These are phyloP conservation scores for Solanum bulbocastanum DNA, from an alignment of 257 asterid genomes.

Conservation along the genomic window DNA sequence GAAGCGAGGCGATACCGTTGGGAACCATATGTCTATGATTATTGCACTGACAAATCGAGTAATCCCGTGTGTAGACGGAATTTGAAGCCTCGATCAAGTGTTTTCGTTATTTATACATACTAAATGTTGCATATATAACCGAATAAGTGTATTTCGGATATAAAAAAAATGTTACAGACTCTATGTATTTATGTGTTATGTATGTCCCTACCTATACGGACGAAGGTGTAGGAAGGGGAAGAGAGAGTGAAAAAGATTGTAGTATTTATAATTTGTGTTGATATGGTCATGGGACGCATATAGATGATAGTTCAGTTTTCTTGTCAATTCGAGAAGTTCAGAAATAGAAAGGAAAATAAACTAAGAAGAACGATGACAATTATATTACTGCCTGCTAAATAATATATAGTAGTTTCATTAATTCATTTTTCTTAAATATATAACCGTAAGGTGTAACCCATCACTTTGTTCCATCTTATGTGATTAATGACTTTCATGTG, in stretches of 20 bases:
- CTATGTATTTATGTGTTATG: neutral
- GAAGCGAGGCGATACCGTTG: slow-evolving; percentile 51
- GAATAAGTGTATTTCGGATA: neutral
- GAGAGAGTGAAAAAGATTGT: too few relatives aligned
- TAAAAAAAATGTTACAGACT: neutral
- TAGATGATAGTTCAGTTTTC: neutral
- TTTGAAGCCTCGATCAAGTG: slow-evolving; percentile 12
- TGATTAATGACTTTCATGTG: neutral
- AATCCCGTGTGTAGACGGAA: slow-evolving; percentile 6
- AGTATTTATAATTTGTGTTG: neutral
- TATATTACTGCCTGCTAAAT: neutral
- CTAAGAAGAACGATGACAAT: too few relatives aligned
- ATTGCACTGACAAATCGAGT: slow-evolving; percentile 69
- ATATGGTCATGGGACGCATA: neutral
- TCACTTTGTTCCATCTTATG: too few relatives aligned
- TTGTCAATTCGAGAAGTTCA: neutral
- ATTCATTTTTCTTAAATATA: too few relatives aligned
- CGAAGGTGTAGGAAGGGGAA: too few relatives aligned
- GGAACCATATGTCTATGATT: slow-evolving; percentile 81
- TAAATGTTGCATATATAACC: neutral
- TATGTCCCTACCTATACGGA: neutral
- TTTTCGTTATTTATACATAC: neutral
- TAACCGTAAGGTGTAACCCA: too few relatives aligned
- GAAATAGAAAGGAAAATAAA: neutral
- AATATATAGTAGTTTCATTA: too few relatives aligned